Conservation (phyloP, 805 yeast genomes). For the Wickerhamomyces queroliae region DNA sequence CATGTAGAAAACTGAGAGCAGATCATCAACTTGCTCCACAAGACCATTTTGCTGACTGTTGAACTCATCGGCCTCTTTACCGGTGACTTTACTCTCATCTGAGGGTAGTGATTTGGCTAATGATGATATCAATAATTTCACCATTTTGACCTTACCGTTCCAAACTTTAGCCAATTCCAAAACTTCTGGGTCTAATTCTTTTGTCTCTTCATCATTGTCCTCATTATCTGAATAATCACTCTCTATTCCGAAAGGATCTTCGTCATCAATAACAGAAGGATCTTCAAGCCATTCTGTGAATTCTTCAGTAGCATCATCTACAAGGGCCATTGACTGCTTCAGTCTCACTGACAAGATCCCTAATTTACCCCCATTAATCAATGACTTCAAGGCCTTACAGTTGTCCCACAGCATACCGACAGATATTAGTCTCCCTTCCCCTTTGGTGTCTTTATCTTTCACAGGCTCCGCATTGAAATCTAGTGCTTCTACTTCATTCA, state of each 20-base stretch:
- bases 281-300: conserved; percentile 64
- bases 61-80: conserved; percentile 41
- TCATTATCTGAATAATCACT: conserved; percentile 26
- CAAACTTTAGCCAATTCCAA: conserved; percentile 39
- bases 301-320: conserved; percentile 63
- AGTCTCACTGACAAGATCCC: conserved; percentile 46
- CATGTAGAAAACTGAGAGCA: conserved; percentile 52
- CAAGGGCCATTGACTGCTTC: conserved; percentile 35
- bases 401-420: conserved; percentile 71
- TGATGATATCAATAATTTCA: conserved; percentile 53
- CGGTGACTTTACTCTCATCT: conserved; percentile 25
- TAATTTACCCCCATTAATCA: conserved; percentile 43
- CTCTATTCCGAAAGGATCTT: conserved; percentile 47
- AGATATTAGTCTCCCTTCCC: conserved; percentile 42
- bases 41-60: conserved; percentile 35
- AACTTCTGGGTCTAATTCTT: conserved; percentile 29
- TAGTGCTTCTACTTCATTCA: conserved; percentile 17
- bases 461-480: conserved; percentile 14
- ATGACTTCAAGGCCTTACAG: conserved; percentile 43
- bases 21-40: conserved; percentile 46
- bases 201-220: conserved; percentile 22
- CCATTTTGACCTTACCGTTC: conserved; percentile 46
- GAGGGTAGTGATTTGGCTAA: conserved; percentile 52
- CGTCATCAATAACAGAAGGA: conserved; percentile 41
- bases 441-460: conserved; percentile 19